Conservation (phyloP, 352 stramenopile species). For the Pythium biforme region DNA sequence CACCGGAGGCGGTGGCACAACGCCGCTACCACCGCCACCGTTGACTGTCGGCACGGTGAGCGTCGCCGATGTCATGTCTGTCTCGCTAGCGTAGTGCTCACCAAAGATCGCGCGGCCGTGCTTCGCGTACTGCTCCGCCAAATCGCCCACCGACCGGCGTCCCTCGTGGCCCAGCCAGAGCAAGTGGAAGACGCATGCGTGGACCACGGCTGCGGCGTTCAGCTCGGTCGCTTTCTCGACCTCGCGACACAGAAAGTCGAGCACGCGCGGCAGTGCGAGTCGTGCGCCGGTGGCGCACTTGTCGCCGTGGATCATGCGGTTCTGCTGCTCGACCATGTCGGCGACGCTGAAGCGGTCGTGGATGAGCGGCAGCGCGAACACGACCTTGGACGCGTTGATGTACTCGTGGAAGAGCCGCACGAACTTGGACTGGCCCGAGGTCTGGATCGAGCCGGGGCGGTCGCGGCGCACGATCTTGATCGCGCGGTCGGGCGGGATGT, state of each 20-base stretch:
- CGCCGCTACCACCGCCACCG: too few species aligned
- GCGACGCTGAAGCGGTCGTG: slow-evolving; percentile 69
- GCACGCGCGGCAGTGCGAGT: slow-evolving; percentile 46
- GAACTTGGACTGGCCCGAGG: slow-evolving; percentile 67
- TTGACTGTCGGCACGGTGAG: background rate
- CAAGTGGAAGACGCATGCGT: slow-evolving; percentile 23
- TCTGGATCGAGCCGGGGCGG: slow-evolving; percentile 77
- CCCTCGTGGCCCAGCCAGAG: slow-evolving; percentile 17
- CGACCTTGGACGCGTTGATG: slow-evolving; percentile 59
- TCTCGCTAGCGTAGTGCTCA: slow-evolving; percentile 2
- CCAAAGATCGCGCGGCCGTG: slow-evolving; percentile 22
- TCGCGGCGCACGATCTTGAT: slow-evolving; percentile 77
- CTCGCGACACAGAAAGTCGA: slow-evolving; percentile 60
- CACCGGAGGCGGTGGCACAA: slow-evolving; percentile 25
- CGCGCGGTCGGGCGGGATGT: slow-evolving; percentile 59
- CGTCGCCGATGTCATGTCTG: background rate
- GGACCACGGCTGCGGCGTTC: slow-evolving; percentile 19
- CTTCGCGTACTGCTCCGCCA: slow-evolving; percentile 13
- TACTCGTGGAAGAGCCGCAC: slow-evolving; percentile 76
- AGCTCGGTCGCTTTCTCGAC: slow-evolving; percentile 37
- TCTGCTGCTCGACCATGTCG: slow-evolving; percentile 71
- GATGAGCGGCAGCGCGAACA: slow-evolving; percentile 72
- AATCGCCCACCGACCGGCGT: background rate
- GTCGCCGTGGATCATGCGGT: slow-evolving; percentile 54
- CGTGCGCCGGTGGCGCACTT: slow-evolving; percentile 16